These are phyloP conservation scores for Pelargonium australe DNA, from an alignment of 441 rosid genomes.

Conservation along the genomic window DNA sequence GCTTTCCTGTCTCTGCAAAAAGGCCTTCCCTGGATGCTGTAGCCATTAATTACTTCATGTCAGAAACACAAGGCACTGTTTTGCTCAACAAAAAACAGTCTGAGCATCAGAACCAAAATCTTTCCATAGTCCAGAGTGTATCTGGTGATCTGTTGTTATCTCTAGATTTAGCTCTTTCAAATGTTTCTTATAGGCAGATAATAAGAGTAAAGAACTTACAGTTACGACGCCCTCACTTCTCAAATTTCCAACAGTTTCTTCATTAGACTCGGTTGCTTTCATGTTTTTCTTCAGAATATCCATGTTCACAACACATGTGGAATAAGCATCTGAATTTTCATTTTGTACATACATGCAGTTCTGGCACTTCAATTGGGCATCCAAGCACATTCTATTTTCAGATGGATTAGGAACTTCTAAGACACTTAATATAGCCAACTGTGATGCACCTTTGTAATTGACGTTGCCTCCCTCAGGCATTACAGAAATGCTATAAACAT, in stretches of 20 bases:
- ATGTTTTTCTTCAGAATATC: slow-evolving; percentile 49
- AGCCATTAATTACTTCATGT: slow-evolving; percentile 16
- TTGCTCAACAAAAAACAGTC: slow-evolving; percentile 9
- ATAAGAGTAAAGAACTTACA: slow-evolving; percentile 29
- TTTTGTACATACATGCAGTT: slow-evolving; percentile 50
- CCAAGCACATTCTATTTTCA: slow-evolving; percentile 44
- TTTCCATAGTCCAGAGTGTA: neutral
- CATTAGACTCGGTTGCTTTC: slow-evolving; percentile 32
- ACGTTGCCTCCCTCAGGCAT: slow-evolving; percentile 52
- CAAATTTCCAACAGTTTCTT: slow-evolving; percentile 30
- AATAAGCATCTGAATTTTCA: slow-evolving; percentile 48
- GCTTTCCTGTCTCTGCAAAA: slow-evolving; percentile 76
- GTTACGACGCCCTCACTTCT: slow-evolving; percentile 36
- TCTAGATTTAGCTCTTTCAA: slow-evolving; percentile 7
- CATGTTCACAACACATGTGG: slow-evolving; percentile 59
- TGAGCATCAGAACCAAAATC: slow-evolving; percentile 10
- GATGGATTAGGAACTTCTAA: slow-evolving; percentile 59
- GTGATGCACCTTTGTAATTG: slow-evolving; percentile 38
- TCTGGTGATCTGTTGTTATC: neutral
- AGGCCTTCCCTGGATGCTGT: slow-evolving; percentile 52
- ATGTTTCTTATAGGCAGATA: neutral
- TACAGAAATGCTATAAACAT: slow-evolving; percentile 57
- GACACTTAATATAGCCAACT: slow-evolving; percentile 54
- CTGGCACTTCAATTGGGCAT: slow-evolving; percentile 44
- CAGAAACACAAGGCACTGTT: slow-evolving; percentile 4